Conservation (phyloP, 768 basidiomycete genomes). For the Termitomyces sp. region DNA sequence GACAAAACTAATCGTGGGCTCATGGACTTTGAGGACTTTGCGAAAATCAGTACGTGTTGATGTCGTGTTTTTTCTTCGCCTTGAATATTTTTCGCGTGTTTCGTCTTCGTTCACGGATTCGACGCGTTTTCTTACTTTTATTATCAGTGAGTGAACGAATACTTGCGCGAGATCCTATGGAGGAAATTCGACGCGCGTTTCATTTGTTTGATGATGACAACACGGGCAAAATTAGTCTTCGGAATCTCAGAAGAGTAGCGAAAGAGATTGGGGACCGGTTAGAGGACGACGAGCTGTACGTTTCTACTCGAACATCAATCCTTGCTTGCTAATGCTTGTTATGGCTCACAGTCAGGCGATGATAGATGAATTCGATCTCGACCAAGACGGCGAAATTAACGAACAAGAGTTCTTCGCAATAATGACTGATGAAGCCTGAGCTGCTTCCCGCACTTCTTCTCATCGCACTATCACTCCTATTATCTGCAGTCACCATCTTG, state of each 20-base stretch:
- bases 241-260: conserved; percentile 89
- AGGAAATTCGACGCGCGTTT: conserved; percentile 94
- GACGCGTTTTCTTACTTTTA: conserved; percentile 12
- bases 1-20: conserved; percentile 77
- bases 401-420: conserved; percentile 96
- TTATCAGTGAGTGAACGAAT: conserved; percentile 88
- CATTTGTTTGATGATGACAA: conserved; percentile 95
- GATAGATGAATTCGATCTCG: conserved; percentile 99
- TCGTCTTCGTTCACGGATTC: neutral
- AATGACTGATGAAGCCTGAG: conserved; percentile 87
- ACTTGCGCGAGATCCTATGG: conserved; percentile 90
- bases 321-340: neutral
- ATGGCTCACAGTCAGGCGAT: conserved; percentile 79
- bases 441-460: neutral
- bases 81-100: neutral
- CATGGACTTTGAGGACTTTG: conserved; percentile 93
- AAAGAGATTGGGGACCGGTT: conserved; percentile 95
- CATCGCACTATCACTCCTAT: neutral
- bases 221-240: conserved; percentile 89
- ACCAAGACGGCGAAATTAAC: conserved; percentile 96
- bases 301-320: conserved; percentile 14
- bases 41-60: conserved; percentile 71
- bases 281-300: conserved; percentile 95
- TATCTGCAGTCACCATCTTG: conserved; percentile 5
- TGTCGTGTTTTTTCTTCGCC: neutral